Evolutionary conservation across 2,329 filamentous ascomycete species (phyloP).

Genomic region (Beauveria brongniartii): DNA sequence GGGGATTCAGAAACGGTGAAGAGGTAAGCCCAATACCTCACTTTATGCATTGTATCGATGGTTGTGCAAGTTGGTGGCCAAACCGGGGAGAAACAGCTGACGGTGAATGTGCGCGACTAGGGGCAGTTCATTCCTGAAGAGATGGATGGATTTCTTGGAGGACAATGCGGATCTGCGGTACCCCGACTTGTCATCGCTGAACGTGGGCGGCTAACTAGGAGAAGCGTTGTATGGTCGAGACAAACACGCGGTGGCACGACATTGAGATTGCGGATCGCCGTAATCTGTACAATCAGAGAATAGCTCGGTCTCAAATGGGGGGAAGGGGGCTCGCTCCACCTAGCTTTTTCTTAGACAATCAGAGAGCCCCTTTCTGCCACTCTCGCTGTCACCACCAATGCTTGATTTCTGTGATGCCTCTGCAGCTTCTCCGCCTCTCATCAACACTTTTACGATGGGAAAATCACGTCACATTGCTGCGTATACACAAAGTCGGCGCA

Average conservation of each 20-base stretch:
- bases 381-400: too few species aligned
- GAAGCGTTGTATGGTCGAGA: neutral
- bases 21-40: constrained; percentile 51
- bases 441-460: too few species aligned
- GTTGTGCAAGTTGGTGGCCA: too few species aligned
- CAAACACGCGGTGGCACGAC: neutral
- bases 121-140: constrained; percentile 76
- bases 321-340: too few species aligned
- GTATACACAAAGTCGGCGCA: too few species aligned
- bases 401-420: too few species aligned
- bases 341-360: too few species aligned
- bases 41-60: neutral
- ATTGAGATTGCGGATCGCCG: neutral
- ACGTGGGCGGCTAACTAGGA: neutral
- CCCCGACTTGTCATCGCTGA: constrained; percentile 52
- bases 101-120: constrained; percentile 35
- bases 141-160: constrained; percentile 88
- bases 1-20: constrained; percentile 92
- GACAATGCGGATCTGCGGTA: constrained; percentile 86
- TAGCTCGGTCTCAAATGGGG: too few species aligned
- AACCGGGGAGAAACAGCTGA: neutral
- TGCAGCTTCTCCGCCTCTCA: too few species aligned
- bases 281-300: too few species aligned
- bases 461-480: too few species aligned
- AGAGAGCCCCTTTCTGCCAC: too few species aligned